Base-by-base conservation (phyloP, 169 alveolate species). In the Haemoproteus tartakovskyi region DNA sequence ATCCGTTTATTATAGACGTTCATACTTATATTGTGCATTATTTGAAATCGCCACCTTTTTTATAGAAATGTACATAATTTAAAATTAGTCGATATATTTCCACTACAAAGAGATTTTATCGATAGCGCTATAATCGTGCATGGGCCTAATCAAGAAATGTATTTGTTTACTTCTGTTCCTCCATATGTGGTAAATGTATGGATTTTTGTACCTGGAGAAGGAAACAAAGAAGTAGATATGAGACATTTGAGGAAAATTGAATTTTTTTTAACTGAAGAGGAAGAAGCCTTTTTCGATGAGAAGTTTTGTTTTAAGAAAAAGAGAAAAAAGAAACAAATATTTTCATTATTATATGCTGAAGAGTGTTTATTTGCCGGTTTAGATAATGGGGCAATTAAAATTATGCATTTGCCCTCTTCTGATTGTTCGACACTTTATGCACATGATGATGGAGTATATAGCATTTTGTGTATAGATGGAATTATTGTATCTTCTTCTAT, bases 181-280 rank as follows among this genome's bases (percentile, higher is more conserved):
- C 84, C 84, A 1, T 74, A 74, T 60, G 59, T 78, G 21, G 59
- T 74, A 18, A 74, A 74, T 50, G 84, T 74, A 22, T 74, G 84
- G 84, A 56, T 74, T 11, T 74, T 74, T 29, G 84, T 74, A 0
- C 84, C 84, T 14, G 84, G 84, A 22, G 84, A 74, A 47, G 84
- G 62, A n/a, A 22, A 61, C 1, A 74, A 74, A 61, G 84, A 74
- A 50, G 22, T 74, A 2, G 84, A 74, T 21, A 74, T 74, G 40
- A 74, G 59, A 40, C 84, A 74, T 57, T 57, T 56, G 26, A 74
- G 59, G 41, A 74, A 74, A 45, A 74, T 74, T 9, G 84, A 74
- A 38, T 74, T 74, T 54, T 54, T 57, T 22, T 57, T 74, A 57
- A 74, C 84, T 16, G 63, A 47, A 43, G 84, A 74, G 27, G 84